Percentiles rank a stretch among this genome's conserved stretches.
Evolutionary conservation across 305 asterid genomes (phyloP).

Genomic region (Solanum hybrid): DNA sequence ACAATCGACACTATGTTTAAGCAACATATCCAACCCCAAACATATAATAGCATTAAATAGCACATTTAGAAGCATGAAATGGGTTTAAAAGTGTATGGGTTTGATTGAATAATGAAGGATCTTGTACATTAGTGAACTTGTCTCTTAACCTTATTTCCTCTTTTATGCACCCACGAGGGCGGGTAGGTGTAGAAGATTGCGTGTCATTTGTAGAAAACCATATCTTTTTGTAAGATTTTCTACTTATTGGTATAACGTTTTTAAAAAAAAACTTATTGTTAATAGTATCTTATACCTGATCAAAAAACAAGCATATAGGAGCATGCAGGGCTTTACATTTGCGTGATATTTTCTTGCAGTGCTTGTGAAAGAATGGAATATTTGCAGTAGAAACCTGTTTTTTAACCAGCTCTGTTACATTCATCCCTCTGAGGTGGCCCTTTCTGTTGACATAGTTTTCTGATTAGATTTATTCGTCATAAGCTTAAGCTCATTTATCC

Average conservation of each 20-base stretch:
- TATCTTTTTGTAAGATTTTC: neutral
- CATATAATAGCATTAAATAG: neutral
- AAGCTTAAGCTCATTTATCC: neutral
- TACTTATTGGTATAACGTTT: neutral
- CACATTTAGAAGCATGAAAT: neutral
- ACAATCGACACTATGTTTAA: neutral
- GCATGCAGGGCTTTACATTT: neutral
- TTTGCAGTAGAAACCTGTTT: neutral
- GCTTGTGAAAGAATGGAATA: neutral
- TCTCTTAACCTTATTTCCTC: neutral
- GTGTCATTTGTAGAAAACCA: neutral
- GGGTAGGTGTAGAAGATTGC: neutral
- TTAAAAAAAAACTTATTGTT: neutral
- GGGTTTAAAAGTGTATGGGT: neutral
- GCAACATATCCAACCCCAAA: neutral
- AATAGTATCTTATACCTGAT: neutral
- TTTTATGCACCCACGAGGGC: neutral
- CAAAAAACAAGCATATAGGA: neutral
- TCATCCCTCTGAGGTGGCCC: neutral
- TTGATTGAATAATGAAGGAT: neutral
- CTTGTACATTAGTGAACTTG: neutral
- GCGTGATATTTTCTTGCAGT: neutral
- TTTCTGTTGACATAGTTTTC: neutral
- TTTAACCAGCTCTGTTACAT: neutral
- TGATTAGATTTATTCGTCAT: neutral